Percentiles rank a stretch among this genome's conserved stretches.
Evolutionary conservation across 2,329 filamentous ascomycete genomes (phyloP).

Genomic region (Epichloe bromicola): DNA sequence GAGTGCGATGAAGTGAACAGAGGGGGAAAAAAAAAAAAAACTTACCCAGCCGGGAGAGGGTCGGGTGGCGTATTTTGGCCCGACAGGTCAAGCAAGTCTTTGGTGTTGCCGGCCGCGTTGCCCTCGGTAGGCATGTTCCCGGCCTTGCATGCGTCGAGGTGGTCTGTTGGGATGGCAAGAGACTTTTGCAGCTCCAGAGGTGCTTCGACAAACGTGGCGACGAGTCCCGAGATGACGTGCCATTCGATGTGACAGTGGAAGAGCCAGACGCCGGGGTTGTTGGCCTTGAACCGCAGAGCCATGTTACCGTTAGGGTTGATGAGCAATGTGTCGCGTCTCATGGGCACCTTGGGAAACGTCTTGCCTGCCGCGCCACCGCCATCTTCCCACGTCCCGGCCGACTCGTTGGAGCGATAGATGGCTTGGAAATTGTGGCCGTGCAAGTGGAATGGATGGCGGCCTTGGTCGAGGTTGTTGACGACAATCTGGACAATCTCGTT

Average conservation of each 20-base stretch:
- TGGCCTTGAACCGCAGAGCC: conserved; percentile 52
- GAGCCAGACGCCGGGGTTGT: conserved; percentile 58
- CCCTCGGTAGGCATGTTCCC: conserved; percentile 40
- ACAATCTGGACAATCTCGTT: conserved; percentile 59
- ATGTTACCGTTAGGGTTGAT: conserved; percentile 53
- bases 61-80: conserved; percentile 45
- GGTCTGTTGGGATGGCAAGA: conserved; percentile 45
- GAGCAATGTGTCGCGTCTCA: conserved; percentile 56
- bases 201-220: conserved; percentile 51
- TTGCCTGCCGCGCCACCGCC: conserved; percentile 29
- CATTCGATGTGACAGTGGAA: conserved; percentile 78
- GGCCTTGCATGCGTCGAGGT: conserved; percentile 44
- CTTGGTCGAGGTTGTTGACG: conserved; percentile 61
- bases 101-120: conserved; percentile 63
- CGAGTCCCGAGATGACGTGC: conserved; percentile 56
- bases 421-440: conserved; percentile 68
- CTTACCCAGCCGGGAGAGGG: conserved; percentile 48
- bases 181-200: conserved; percentile 48
- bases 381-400: conserved; percentile 41
- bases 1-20: not conserved
- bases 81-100: conserved; percentile 47
- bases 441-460: conserved; percentile 65
- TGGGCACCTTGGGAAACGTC: conserved; percentile 39
- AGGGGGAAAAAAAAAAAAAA: not conserved
- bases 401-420: conserved; percentile 44